Base-by-base conservation (phyloP, 2,329 filamentous ascomycete genomes). In the Fusarium lateritium region DNA sequence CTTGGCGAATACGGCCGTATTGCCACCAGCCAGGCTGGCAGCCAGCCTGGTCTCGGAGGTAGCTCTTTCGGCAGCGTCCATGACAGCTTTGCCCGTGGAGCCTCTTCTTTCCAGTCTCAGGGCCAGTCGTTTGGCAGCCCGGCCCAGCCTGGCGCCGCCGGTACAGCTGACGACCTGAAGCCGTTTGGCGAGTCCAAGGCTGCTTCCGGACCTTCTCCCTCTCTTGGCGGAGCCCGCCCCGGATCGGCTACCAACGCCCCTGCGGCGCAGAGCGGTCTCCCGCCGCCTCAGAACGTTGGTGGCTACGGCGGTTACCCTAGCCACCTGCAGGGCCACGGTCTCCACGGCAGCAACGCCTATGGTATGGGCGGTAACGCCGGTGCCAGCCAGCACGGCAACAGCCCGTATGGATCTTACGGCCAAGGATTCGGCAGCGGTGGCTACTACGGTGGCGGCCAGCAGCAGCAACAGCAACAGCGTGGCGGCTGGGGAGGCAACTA, bases 401-500 rank as follows among this genome's bases (percentile, higher is more conserved):
- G 78, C 72, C 84, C 84, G 15, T 89, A 89, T 66, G 84, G 83
- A 45, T 83, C 82, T 24, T 88, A 88, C 67, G 83, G 82, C 52
- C 82, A 82, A 62, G 83, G 81, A 50, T 81, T 83, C 66, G 79
- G 79, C 66, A 81, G 80, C 64, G 82, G 78, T 68, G 85, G 84
- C 79, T 86, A 86, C 75, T 81, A 80, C 58, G 76, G 73, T 59
- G 80, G 78, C 42, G 71, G 73, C 63, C 75, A 79, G 50, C 75
- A 77, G 61, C 79, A 83, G 65, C 79, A 83, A 61, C 76, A 79
- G 62, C 76, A 76, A 33, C 76, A 78, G 65, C 75, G 83, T 65
- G 83, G 85, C 68, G 86, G 86, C 74, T 89, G 86, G 86, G 86
- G 87, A 71, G 83, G 83, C 72, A 89, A 89, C 83, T 89, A 89